Evolutionary conservation across 2,329 filamentous ascomycete species (phyloP).

Genomic region (Aschersonia sp.): DNA sequence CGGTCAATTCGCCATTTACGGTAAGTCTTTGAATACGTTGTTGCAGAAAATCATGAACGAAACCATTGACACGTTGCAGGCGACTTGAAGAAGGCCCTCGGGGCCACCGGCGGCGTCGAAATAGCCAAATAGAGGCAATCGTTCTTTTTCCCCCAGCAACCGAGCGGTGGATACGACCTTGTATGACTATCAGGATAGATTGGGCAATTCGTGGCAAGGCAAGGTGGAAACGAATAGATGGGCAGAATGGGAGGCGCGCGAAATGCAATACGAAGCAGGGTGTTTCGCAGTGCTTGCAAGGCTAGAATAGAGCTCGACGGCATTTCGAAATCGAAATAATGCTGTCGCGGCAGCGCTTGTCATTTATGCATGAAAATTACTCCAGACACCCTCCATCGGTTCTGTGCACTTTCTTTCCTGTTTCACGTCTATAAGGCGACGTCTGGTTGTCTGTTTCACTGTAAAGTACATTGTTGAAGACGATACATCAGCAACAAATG

Average conservation of each 20-base stretch:
- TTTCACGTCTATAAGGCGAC: too few relatives aligned
- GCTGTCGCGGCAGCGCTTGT: not conserved
- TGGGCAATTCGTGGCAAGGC: not conserved
- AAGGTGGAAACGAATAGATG: not conserved
- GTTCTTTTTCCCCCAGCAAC: not conserved
- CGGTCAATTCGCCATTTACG: constrained; percentile 84
- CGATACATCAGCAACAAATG: too few relatives aligned
- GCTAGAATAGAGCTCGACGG: not conserved
- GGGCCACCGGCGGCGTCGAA: constrained; percentile 9
- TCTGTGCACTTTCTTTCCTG: not conserved
- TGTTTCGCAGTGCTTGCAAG: not conserved
- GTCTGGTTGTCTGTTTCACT: too few relatives aligned
- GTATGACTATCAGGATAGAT: not conserved
- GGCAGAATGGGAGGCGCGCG: not conserved
- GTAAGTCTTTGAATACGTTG: not conserved
- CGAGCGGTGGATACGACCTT: not conserved
- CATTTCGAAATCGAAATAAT: not conserved
- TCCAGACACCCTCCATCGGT: not conserved
- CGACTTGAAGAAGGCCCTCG: constrained; percentile 50
- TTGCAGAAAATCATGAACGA: too few relatives aligned
- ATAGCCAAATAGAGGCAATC: constrained; percentile 10
- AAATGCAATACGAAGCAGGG: not conserved
- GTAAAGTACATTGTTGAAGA: too few relatives aligned
- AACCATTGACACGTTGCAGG: constrained; percentile 13
- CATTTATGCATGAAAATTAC: not conserved